Evolutionary conservation across 257 asterid genomes (phyloP).

Genomic region (Linaria vulgaris): DNA sequence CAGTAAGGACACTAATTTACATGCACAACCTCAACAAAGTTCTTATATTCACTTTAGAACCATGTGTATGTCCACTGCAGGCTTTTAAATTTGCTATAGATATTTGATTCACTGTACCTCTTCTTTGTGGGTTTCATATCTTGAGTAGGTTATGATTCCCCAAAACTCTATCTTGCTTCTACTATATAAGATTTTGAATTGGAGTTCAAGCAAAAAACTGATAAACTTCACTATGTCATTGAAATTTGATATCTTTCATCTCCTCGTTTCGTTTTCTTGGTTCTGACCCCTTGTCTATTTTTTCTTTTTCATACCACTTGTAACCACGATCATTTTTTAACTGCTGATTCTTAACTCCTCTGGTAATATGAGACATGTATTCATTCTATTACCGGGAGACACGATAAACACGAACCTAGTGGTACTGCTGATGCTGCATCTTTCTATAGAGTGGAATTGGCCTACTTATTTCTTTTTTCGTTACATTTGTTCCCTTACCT

Average conservation of each 20-base stretch:
- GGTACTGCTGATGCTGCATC: too few relatives aligned
- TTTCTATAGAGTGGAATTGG: too few relatives aligned
- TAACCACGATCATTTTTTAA: background rate
- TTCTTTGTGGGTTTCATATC: background rate
- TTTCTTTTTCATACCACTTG: background rate
- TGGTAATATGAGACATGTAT: background rate
- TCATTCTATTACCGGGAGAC: too few relatives aligned
- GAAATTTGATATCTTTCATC: too few relatives aligned
- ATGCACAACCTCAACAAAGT: too few relatives aligned
- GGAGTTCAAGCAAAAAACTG: background rate
- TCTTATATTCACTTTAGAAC: background rate
- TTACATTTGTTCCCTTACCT: too few relatives aligned
- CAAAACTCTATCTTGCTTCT: background rate
- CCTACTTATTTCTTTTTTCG: too few relatives aligned
- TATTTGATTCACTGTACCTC: too few relatives aligned
- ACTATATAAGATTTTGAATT: background rate
- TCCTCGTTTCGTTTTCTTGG: too few relatives aligned
- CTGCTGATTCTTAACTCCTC: background rate
- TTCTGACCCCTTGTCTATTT: background rate
- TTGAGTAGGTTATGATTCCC: background rate
- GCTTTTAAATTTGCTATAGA: slow-evolving; percentile 1
- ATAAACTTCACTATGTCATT: background rate
- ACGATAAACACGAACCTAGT: too few relatives aligned
- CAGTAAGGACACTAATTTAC: slow-evolving; percentile 57
- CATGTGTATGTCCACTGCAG: background rate